Percentiles rank a stretch among this genome's conserved stretches.
Evolutionary conservation across 2,329 filamentous ascomycete genomes (phyloP).

Genomic region (Penicillium sp.): DNA sequence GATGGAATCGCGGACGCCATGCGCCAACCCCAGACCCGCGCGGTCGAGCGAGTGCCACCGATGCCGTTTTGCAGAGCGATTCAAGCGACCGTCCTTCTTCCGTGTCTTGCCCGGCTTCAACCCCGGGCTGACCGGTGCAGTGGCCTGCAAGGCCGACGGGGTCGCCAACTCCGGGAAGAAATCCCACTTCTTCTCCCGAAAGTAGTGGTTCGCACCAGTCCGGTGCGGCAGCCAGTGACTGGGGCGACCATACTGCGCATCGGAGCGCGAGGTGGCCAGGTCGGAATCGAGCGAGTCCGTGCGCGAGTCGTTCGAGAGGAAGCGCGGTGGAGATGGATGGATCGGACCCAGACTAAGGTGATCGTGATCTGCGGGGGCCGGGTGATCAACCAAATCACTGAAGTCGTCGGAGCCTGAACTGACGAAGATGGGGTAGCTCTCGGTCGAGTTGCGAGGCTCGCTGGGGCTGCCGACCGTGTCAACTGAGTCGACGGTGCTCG

Average conservation of each 20-base stretch:
- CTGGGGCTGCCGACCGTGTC: constrained; percentile 24
- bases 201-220: constrained; percentile 35
- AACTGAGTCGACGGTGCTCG: constrained; percentile 20
- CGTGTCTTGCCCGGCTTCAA: constrained; percentile 14
- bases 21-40: constrained; percentile 19
- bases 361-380: constrained; percentile 18
- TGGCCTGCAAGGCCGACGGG: constrained; percentile 24
- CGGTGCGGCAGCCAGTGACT: constrained; percentile 22
- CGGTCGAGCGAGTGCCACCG: constrained; percentile 29
- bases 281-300: constrained; percentile 13
- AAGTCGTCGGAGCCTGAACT: constrained; percentile 30
- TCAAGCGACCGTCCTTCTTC: constrained; percentile 26
- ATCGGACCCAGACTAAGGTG: constrained; percentile 15
- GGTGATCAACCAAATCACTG: constrained; percentile 26
- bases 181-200: constrained; percentile 43
- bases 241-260: constrained; percentile 27
- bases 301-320: constrained; percentile 11
- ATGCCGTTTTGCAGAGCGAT: constrained; percentile 21
- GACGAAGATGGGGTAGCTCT: constrained; percentile 35
- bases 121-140: constrained; percentile 9
- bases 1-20: constrained; percentile 35
- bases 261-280: constrained; percentile 19
- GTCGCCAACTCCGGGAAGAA: constrained; percentile 41
- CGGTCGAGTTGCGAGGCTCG: constrained; percentile 25
- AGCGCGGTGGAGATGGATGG: constrained; percentile 12